Conservation (phyloP, 495 filamentous ascomycete genomes). For the Podospora australis region DNA sequence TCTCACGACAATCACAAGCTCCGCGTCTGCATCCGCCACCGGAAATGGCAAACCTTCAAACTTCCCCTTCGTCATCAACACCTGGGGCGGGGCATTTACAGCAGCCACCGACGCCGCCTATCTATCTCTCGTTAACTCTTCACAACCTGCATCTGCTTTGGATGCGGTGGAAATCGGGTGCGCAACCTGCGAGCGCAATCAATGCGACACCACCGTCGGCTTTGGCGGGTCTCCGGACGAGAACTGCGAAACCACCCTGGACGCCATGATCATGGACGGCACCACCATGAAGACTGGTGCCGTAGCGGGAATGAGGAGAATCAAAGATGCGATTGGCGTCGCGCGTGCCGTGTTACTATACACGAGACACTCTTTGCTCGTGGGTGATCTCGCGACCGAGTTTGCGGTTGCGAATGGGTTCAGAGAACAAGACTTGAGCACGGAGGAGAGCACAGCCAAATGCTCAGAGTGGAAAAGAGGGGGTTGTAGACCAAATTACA, state of each 20-base stretch:
- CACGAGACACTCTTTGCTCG: conserved; percentile 40
- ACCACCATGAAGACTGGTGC: conserved; percentile 39
- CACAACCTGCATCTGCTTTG: conserved; percentile 33
- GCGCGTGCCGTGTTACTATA: conserved; percentile 40
- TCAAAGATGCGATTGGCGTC: conserved; percentile 37
- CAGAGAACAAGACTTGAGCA: conserved; percentile 32
- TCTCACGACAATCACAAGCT: too few species aligned
- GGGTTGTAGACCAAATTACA: conserved; percentile 36
- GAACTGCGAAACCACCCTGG: conserved; percentile 42
- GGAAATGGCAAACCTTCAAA: conserved; percentile 13
- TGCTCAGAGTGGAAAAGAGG: conserved; percentile 34
- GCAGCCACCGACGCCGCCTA: conserved; percentile 45
- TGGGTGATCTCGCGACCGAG: conserved; percentile 39
- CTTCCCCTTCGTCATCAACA: conserved; percentile 41
- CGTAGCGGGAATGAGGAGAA: conserved; percentile 38
- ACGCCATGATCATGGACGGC: conserved; percentile 43
- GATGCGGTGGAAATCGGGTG: conserved; percentile 41
- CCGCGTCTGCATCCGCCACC: neutral
- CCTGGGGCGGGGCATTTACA: conserved; percentile 41
- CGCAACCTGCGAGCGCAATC: conserved; percentile 37
- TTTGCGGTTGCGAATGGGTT: conserved; percentile 43
- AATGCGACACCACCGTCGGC: conserved; percentile 43
- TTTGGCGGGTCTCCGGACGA: conserved; percentile 44
- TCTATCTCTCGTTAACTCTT: conserved; percentile 20
- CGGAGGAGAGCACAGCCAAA: conserved; percentile 22